Evolutionary conservation across 352 stramenopile species (phyloP).

Genomic region (Globisporangium polare): DNA sequence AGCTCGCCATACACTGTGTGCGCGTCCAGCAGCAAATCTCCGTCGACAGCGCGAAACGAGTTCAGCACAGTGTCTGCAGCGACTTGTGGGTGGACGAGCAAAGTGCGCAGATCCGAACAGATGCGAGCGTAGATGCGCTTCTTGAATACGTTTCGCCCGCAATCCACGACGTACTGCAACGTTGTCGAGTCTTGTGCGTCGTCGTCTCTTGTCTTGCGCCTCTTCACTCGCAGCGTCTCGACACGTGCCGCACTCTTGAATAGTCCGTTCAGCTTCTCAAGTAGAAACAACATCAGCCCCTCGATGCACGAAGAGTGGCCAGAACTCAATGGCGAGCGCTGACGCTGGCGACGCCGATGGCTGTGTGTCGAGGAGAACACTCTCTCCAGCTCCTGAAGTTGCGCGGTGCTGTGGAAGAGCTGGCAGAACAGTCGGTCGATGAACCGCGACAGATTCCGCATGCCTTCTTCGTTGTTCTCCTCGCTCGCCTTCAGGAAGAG

Average conservation of each 20-base stretch:
- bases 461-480: slow-evolving; percentile 70
- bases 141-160: slow-evolving; percentile 66
- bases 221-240: slow-evolving; percentile 39
- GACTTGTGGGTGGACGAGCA: slow-evolving; percentile 67
- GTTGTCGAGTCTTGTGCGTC: slow-evolving; percentile 2
- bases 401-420: slow-evolving; percentile 77
- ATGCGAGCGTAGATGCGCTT: slow-evolving; percentile 73
- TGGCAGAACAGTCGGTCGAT: slow-evolving; percentile 85
- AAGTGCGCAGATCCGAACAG: slow-evolving; percentile 75
- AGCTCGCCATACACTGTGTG: slow-evolving; percentile 53
- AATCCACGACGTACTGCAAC: slow-evolving; percentile 39
- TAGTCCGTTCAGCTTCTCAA: slow-evolving; percentile 61
- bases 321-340: neutral
- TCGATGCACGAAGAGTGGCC: slow-evolving; percentile 44
- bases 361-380: slow-evolving; percentile 24
- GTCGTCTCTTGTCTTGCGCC: slow-evolving; percentile 15
- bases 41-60: slow-evolving; percentile 43
- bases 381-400: slow-evolving; percentile 63
- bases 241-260: slow-evolving; percentile 60
- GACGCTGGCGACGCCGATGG: slow-evolving; percentile 2
- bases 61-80: slow-evolving; percentile 51
- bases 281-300: slow-evolving; percentile 56
- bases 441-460: slow-evolving; percentile 73
- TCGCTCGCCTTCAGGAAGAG: slow-evolving; percentile 62
- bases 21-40: slow-evolving; percentile 23